Percentiles rank a stretch among this genome's conserved stretches.
Evolutionary conservation across 768 basidiomycete genomes (phyloP).

Genomic region (Ephemerocybe angulata): DNA sequence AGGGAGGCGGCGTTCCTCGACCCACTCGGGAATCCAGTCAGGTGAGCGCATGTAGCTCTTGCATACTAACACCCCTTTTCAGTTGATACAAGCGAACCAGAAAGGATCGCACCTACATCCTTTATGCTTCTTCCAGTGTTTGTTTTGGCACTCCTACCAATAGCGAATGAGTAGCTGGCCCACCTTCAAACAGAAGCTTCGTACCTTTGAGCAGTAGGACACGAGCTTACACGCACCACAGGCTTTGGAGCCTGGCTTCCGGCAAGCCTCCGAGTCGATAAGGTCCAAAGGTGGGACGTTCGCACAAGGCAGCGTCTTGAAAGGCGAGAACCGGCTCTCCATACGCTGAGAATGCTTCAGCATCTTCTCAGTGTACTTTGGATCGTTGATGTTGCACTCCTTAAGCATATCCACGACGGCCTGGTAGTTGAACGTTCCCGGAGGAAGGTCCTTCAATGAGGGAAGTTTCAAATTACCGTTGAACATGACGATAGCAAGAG

Average conservation of each 20-base stretch:
- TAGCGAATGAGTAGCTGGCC: not conserved
- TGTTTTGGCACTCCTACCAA: constrained; percentile 37
- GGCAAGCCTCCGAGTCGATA: too few species aligned
- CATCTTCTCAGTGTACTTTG: too few species aligned
- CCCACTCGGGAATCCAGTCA: constrained; percentile 23
- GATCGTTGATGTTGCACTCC: too few species aligned
- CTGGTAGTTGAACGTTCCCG: too few species aligned
- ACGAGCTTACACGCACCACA: constrained; percentile 34
- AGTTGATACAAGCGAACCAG: not conserved
- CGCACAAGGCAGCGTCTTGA: constrained; percentile 32
- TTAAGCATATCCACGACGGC: too few species aligned
- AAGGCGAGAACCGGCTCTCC: constrained; percentile 22
- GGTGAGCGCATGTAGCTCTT: constrained; percentile 17
- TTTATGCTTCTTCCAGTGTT: constrained; percentile 40
- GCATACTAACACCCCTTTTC: constrained; percentile 19
- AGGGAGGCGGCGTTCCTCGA: constrained; percentile 18
- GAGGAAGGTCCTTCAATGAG: too few species aligned
- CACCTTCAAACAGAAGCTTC: too few species aligned
- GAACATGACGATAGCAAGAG: too few species aligned
- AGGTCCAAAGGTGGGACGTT: constrained; percentile 20
- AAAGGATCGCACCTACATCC: constrained; percentile 19
- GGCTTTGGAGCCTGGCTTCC: constrained; percentile 26
- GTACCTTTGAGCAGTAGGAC: constrained; percentile 40
- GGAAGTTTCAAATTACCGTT: too few species aligned
- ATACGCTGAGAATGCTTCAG: too few species aligned